Evolutionary conservation across 2,329 filamentous ascomycete species (phyloP), one percentile per base, ranked within the genome.

Genomic region (Aspergillus melleus): DNA sequence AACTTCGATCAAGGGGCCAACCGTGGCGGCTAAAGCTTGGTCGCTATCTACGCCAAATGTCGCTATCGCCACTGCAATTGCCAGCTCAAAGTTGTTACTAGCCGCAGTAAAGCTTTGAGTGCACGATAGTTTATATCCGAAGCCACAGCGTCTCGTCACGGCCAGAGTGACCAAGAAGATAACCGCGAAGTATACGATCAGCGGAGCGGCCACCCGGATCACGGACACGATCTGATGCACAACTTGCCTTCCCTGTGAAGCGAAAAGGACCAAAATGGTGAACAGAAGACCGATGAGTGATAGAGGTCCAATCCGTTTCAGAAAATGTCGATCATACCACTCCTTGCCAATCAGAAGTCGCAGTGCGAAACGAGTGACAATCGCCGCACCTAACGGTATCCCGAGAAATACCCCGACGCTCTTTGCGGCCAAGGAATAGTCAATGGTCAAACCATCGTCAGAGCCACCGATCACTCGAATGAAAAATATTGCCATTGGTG

Each of bases 21-120:
- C 91, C 0, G 92, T 96, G 8, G 90, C 83, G 0, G 92, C 91
- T 49, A 96, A 79, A 0, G 92, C 92, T 75, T 96, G 88, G 53
- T 92, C 87, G 68, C 90, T 94, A 46, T 89, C 79, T 0, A 88
- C 83, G 0, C 92, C 92, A 76, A 90, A 96, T 0, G 89, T 89
- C 0, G 92, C 89, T 3, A 96, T 88, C 0, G 90, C 90, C 0
- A 96, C 92, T 0, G 92, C 92, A 76, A 96, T 96, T 0, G 92
- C 91, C 24, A 96, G 79, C 78, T 96, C 92, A 69, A 96, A 96
- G 72, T 96, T 96, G 71, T 96, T 96, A 73, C 92, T 96, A 1
- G 91, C 90, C 0, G 91, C 93, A 0, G 91, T 96, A 68, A 96
- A 95, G 70, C 90, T 92, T 76, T 96, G 91, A 2, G 91, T 94